Evolutionary conservation across 2,329 filamentous ascomycete species (phyloP).

Genomic region (Magnaporthiopsis rhizophila): DNA sequence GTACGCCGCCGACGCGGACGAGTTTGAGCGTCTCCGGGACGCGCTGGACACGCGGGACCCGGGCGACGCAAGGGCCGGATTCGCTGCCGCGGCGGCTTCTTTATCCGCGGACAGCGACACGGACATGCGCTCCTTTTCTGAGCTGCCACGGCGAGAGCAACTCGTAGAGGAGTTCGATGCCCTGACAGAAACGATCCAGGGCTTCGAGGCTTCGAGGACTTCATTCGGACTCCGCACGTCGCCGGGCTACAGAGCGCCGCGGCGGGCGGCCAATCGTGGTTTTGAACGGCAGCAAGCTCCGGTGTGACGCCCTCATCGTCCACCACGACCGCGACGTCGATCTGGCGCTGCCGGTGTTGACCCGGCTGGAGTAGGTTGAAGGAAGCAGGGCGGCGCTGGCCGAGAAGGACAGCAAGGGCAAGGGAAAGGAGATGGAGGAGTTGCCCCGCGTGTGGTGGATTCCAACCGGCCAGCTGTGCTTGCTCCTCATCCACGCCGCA

Average conservation of each 20-base stretch:
- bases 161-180: neutral
- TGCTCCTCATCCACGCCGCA: neutral
- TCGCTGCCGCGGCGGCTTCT: too few relatives aligned
- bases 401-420: neutral
- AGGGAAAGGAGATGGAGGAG: neutral
- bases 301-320: neutral
- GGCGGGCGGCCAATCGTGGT: neutral
- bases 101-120: too few relatives aligned
- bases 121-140: neutral
- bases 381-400: neutral
- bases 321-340: neutral
- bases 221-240: neutral
- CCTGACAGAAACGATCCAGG: neutral
- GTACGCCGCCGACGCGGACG: neutral
- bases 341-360: neutral
- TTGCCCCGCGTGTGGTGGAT: slow-evolving; percentile 1
- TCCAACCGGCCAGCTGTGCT: neutral
- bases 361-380: neutral
- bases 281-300: neutral
- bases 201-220: neutral
- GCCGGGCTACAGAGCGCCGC: neutral
- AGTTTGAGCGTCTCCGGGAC: neutral
- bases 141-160: neutral
- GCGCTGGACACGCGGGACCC: neutral
- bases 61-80: too few relatives aligned